Conservation (phyloP, 2,329 filamentous ascomycete species). For the Waltergamsia citrina region DNA sequence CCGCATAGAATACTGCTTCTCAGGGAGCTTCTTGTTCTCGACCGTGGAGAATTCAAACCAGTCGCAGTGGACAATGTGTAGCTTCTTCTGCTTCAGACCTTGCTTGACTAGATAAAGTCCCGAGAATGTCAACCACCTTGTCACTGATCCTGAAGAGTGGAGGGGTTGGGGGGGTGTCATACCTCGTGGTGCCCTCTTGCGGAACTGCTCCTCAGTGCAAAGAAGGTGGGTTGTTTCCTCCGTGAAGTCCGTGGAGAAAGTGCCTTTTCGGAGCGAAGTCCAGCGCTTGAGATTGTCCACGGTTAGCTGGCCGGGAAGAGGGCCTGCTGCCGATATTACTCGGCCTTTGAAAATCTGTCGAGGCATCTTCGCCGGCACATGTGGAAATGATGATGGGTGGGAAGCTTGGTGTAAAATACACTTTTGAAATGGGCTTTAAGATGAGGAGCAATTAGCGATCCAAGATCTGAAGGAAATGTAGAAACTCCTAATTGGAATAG, state of each 20-base stretch:
- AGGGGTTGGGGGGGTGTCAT: not conserved
- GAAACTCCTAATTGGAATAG: no score
- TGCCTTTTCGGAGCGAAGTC: conserved; percentile 54
- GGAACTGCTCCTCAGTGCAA: conserved; percentile 52
- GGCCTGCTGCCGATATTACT: conserved; percentile 48
- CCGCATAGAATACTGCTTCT: conserved; percentile 32
- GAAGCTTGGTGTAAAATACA: not conserved
- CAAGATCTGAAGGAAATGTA: conserved; percentile 5
- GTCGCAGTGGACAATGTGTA: conserved; percentile 36
- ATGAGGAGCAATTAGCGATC: no score
- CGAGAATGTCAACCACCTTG: no score
- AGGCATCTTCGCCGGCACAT: conserved; percentile 16
- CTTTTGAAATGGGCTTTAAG: no score
- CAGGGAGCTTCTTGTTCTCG: conserved; percentile 17
- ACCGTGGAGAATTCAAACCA: conserved; percentile 41
- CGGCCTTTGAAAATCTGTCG: conserved; percentile 39
- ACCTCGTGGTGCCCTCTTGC: not conserved
- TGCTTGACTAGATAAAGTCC: conserved; percentile 24
- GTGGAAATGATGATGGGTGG: no score
- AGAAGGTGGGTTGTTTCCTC: conserved; percentile 63
- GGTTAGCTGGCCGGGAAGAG: conserved; percentile 38
- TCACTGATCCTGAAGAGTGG: no score
- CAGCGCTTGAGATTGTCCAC: conserved; percentile 54
- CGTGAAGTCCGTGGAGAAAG: conserved; percentile 40
- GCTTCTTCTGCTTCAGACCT: conserved; percentile 20